Base-by-base conservation (phyloP, 2,329 filamentous ascomycete genomes). In the Nannizzia gypsea region DNA sequence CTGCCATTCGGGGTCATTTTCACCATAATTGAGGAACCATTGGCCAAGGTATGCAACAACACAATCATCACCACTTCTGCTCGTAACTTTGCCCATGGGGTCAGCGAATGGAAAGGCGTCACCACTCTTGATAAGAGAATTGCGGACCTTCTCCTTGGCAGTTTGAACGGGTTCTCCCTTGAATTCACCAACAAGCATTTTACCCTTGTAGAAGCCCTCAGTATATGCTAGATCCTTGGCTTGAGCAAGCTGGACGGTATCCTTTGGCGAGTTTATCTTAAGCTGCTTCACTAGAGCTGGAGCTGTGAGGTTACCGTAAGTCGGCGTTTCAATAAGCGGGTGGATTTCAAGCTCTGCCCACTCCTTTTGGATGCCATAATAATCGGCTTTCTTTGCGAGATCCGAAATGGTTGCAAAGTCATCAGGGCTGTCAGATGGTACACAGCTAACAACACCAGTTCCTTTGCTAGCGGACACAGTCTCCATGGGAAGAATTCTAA, bases 1-100 rank as follows among this genome's bases (percentile, higher is more conserved):
- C 70, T 88, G 88, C 93, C 93, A 97, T 56, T 86, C 81, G 48
- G 77, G 75, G 66, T 86, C 83, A 63, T 89, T 89, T 75, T 91
- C 88, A 63, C 93, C 93, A 69, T 99, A 99, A 76, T 96, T 92
- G 67, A 99, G 79, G 76, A 95, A 99, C 91, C 93, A 99, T 75
- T 99, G 93, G 67, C 96, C 92, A 70, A 97, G 85, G 65, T 92
- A 85, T 31, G 90, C 88, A 62, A 93, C 92, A 61, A 96, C 90
- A 71, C 93, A 97, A 66, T 95, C 89, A 69, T 97, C 92, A 28
- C 87, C 89, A 66, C 89, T 95, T 73, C 93, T 83, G 70, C 87
- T 92, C 62, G 95, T 84, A 65, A 97, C 93, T 73, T 87, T 83
- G 67, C 88, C 87, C 73, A 96, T 91, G 1, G 93, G 93, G 73